A percentile compares a stretch with the other conserved stretches of the same genome.
Evolutionary conservation across 129 eudicot genomes (phyloP).

Genomic region (Arctium minus): DNA sequence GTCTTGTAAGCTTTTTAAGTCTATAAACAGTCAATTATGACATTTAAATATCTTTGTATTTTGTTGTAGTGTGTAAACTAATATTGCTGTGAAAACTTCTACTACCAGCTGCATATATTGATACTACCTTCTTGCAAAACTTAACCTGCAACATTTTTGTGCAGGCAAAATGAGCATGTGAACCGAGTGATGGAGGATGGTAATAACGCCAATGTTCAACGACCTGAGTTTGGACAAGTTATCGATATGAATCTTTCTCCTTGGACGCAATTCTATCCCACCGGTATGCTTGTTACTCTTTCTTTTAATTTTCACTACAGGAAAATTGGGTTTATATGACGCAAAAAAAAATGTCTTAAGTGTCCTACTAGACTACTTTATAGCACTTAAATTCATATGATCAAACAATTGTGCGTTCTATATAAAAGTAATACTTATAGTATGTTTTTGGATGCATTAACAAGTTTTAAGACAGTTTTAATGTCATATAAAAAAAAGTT

Average conservation of each 20-base stretch:
- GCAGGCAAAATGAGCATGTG: constrained; percentile 43
- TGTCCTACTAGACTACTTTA: neutral
- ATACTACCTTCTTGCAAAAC: constrained; percentile 12
- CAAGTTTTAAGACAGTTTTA: neutral
- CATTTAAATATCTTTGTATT: too few relatives aligned
- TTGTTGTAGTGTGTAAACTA: neutral
- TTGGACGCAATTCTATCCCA: constrained; percentile 54
- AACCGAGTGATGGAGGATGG: constrained; percentile 42
- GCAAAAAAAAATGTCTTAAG: neutral
- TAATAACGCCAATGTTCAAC: constrained; percentile 25
- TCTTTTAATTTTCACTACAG: neutral
- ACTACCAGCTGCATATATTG: neutral
- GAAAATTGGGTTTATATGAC: neutral
- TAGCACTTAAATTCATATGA: neutral
- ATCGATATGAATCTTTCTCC: constrained; percentile 68
- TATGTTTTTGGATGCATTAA: neutral
- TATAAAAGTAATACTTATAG: too few relatives aligned
- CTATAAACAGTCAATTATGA: too few relatives aligned
- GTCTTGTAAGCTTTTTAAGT: too few relatives aligned
- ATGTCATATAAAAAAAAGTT: neutral
- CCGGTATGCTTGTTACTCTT: constrained; percentile 32
- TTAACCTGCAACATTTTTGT: constrained; percentile 18
- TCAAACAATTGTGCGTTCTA: neutral
- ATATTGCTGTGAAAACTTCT: too few relatives aligned
- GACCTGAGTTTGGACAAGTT: constrained; percentile 51